A percentile compares a stretch with the other conserved stretches of the same genome.
Evolutionary conservation across 495 filamentous ascomycete species (phyloP).

Genomic region (Platismatia glauca): DNA sequence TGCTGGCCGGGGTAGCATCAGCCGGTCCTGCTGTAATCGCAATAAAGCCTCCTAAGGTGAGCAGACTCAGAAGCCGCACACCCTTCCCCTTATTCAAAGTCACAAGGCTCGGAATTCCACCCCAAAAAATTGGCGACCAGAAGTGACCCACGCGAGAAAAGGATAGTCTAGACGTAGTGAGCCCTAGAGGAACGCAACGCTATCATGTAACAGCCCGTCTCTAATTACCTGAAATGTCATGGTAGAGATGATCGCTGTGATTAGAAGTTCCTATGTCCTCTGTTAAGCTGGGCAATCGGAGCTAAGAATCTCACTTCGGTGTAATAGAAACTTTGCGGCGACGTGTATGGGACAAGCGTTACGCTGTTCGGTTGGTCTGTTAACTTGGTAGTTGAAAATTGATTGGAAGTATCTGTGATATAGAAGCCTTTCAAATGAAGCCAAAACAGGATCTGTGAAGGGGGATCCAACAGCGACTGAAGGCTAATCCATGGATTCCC

Average conservation of each 20-base stretch:
- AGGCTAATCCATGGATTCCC: background rate
- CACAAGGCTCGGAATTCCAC: background rate
- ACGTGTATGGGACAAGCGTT: slow-evolving; percentile 16
- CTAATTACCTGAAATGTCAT: slow-evolving; percentile 1
- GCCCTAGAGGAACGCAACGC: slow-evolving; percentile 11
- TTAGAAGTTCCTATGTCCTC: slow-evolving; percentile 15
- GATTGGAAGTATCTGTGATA: background rate
- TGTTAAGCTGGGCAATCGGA: too few relatives aligned
- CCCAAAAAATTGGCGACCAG: slow-evolving; percentile 14
- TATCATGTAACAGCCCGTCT: background rate
- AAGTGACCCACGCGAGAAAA: slow-evolving; percentile 12
- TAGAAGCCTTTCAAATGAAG: slow-evolving; percentile 12
- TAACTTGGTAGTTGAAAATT: background rate
- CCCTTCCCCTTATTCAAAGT: background rate
- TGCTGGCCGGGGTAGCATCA: background rate
- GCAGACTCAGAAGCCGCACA: background rate
- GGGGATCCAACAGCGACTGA: slow-evolving; percentile 6
- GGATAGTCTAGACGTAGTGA: slow-evolving; percentile 12
- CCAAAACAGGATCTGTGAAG: slow-evolving; percentile 4
- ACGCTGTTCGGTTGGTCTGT: slow-evolving; percentile 5
- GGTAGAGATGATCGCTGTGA: slow-evolving; percentile 5
- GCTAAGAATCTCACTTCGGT: too few relatives aligned
- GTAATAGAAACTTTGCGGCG: slow-evolving; percentile 15
- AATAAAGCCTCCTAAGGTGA: slow-evolving; percentile 7
- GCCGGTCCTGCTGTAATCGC: slow-evolving; percentile 14